Evolutionary conservation across 148 eudicot genomes (phyloP).

Genomic region (Rhododendron ovatum): DNA sequence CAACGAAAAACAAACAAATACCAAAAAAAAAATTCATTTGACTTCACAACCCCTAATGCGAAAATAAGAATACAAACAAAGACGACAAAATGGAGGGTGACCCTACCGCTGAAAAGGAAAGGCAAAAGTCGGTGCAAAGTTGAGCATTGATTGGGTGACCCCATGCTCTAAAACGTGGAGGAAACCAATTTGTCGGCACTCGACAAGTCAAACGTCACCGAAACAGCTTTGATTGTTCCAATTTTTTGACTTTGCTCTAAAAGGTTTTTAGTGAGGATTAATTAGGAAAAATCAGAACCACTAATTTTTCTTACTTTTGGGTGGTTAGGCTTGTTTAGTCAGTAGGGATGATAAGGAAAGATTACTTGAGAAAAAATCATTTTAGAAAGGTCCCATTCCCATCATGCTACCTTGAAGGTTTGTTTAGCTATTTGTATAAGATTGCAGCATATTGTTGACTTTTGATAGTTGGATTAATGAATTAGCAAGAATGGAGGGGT

Average conservation of each 20-base stretch:
- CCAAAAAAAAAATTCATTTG: too few relatives aligned
- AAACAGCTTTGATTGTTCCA: background rate
- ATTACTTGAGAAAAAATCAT: background rate
- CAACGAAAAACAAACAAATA: too few relatives aligned
- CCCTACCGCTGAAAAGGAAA: background rate
- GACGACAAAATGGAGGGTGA: background rate
- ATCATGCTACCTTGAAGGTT: background rate
- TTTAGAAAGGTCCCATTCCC: background rate
- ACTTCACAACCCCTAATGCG: too few relatives aligned
- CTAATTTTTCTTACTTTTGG: background rate
- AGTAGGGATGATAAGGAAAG: background rate
- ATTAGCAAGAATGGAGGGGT: too few relatives aligned
- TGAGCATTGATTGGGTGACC: background rate
- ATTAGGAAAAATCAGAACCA: background rate
- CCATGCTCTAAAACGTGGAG: background rate
- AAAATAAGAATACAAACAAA: too few relatives aligned
- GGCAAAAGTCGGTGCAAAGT: background rate
- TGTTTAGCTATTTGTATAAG: background rate
- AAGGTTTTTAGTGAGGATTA: background rate
- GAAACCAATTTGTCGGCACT: background rate
- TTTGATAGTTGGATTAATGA: background rate
- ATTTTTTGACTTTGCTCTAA: background rate
- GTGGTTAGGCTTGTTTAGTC: background rate
- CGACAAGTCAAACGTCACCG: background rate
- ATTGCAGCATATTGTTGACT: background rate